Base-by-base conservation (phyloP, 805 yeast species). In the Millerago galiae region DNA sequence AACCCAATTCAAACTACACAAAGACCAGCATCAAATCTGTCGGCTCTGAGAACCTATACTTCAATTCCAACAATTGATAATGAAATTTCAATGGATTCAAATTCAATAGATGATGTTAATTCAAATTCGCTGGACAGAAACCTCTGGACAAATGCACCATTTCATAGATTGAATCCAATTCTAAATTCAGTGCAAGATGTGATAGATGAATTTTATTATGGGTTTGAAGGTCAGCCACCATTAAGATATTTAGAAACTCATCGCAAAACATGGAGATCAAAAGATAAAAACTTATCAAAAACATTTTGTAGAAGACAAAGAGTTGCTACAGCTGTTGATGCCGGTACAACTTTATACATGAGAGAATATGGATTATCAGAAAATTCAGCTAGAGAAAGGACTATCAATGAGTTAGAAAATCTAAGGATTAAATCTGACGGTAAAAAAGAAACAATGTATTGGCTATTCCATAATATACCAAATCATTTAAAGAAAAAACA, bases 401-500 rank as follows among this genome's bases (percentile, higher is more conserved):
- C 48, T 32, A 35, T 56, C 24, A 37, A 31, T 12, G 61, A 58
- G 29, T 34, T 58, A n/a, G 62, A 58, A 40, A 28, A 29, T 11
- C 16, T 42, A 35, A 49, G 62, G 41, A 34, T 35, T 1, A 55
- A 52, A 38, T 50, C 44, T 1, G 46, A 47, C 38, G 61, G 62
- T 13, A 54, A 51, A 29, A 56, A 53, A 35, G 59, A 56, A 36
- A 52, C 62, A 0, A 54, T 58, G 59, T 58, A 58, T 37, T 58
- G 62, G 62, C 38, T 58, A 17, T 56, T 56, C 46, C 59, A 56
- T 35, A 53, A 58, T 38, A 34, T 58, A 28, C 62, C 62, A 2
- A 42, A 34, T 17, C 57, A 54, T 24, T 38, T 54, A 24, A 57
- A 55, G 47, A 54, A 51, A 45, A 44, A 47, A 43, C 45, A 9